Percentiles rank a stretch among this genome's conserved stretches.
Evolutionary conservation across 352 stramenopile species (phyloP).

Genomic region (Phytophthora pluvialis): DNA sequence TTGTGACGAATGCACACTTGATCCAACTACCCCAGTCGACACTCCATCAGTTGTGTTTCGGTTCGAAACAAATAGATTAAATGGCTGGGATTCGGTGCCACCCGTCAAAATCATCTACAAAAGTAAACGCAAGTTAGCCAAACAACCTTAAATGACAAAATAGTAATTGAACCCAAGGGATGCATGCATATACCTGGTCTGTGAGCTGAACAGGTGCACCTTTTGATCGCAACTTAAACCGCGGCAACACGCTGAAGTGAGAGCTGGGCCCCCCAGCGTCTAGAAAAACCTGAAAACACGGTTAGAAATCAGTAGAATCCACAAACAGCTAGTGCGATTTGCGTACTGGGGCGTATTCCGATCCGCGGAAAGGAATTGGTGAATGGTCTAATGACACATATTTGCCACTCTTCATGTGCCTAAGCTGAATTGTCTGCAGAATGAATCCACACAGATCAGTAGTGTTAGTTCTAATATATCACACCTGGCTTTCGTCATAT

Average conservation of each 20-base stretch:
- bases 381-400: slow-evolving; percentile 60
- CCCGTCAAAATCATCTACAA: slow-evolving; percentile 60
- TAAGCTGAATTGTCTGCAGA: slow-evolving; percentile 60
- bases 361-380: slow-evolving; percentile 55
- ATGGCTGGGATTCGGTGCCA: slow-evolving; percentile 51
- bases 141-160: not conserved
- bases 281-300: slow-evolving; percentile 51
- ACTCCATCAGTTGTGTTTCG: slow-evolving; percentile 41
- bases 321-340: not conserved
- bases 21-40: slow-evolving; percentile 54
- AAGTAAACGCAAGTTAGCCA: slow-evolving; percentile 2
- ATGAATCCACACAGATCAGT: not conserved
- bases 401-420: slow-evolving; percentile 65
- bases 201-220: slow-evolving; percentile 68
- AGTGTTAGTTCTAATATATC: not conserved
- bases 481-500: not conserved
- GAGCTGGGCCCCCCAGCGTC: slow-evolving; percentile 50
- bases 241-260: slow-evolving; percentile 60
- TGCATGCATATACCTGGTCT: slow-evolving; percentile 51
- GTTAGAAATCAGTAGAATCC: slow-evolving; percentile 22
- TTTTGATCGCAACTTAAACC: slow-evolving; percentile 73
- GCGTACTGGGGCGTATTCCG: slow-evolving; percentile 57
- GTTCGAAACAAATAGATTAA: slow-evolving; percentile 73
- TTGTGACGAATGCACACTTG: slow-evolving; percentile 60
- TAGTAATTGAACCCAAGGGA: not conserved